Conservation (phyloP, 495 filamentous ascomycete genomes). For the Hyaloscypha variabilis region DNA sequence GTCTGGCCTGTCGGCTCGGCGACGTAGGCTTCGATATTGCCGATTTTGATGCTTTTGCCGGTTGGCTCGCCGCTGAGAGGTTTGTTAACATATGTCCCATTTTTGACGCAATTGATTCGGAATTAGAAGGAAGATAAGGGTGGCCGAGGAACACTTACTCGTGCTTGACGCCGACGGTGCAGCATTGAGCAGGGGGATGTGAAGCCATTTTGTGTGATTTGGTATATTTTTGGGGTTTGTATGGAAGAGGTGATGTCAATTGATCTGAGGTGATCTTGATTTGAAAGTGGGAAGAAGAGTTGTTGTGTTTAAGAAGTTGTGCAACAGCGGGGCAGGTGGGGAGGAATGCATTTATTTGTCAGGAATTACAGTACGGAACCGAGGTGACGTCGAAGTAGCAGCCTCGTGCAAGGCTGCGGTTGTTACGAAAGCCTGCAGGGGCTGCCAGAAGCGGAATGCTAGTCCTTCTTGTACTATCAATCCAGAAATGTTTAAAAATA, state of each 20-base stretch:
- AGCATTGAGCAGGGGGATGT: conserved; percentile 58
- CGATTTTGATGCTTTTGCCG: conserved; percentile 45
- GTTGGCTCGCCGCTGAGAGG: conserved; percentile 39
- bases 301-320: not conserved
- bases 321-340: conserved; percentile 7
- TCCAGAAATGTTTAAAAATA: no score
- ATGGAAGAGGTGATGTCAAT: not conserved
- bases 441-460: no score
- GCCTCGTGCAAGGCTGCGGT: not conserved
- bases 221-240: not conserved
- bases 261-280: not conserved
- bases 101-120: not conserved
- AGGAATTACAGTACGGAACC: not conserved
- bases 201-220: conserved; percentile 50
- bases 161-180: conserved; percentile 51
- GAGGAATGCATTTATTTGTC: not conserved
- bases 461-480: no score
- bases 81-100: not conserved
- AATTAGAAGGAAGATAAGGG: not conserved
- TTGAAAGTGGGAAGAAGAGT: not conserved
- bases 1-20: conserved; percentile 46
- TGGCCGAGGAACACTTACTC: conserved; percentile 41
- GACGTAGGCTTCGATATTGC: conserved; percentile 51
- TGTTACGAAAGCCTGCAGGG: no score
- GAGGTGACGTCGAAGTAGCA: not conserved